Evolutionary conservation across 2,329 filamentous ascomycete species (phyloP).

Genomic region (Talaromyces sp.): DNA sequence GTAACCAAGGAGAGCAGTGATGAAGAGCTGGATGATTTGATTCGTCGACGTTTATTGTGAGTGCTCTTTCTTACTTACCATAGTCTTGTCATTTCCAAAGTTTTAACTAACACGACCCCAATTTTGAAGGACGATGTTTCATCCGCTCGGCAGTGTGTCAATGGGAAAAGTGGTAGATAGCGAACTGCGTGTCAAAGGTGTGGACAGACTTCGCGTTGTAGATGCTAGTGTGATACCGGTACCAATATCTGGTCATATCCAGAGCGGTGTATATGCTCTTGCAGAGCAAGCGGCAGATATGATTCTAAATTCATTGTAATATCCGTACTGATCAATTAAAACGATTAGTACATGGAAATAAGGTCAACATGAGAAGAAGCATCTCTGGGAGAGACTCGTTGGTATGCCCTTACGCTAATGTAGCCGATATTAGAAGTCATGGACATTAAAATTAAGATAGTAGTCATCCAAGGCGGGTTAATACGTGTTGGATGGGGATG

Average conservation of each 20-base stretch:
- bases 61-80: background rate
- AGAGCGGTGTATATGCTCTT: conserved; percentile 1
- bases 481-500: too few species aligned
- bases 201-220: conserved; percentile 13
- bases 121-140: too few species aligned
- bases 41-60: background rate
- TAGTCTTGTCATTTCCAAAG: too few species aligned
- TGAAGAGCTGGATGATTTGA: background rate
- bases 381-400: too few species aligned
- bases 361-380: too few species aligned
- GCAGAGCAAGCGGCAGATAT: conserved; percentile 5
- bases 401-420: too few species aligned
- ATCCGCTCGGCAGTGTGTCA: background rate
- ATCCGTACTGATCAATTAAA: background rate
- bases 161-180: conserved; percentile 19
- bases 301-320: background rate
- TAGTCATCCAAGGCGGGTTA: too few species aligned
- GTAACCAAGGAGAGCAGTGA: too few species aligned
- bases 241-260: background rate
- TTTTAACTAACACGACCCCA: background rate
- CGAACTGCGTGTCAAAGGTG: conserved; percentile 16
- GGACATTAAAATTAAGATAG: too few species aligned
- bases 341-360: too few species aligned
- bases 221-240: conserved; percentile 5
- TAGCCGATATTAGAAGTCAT: too few species aligned